phyloP scores from a whole-genome alignment of 257 asterid genomes.

The Catharanthus roseus region DNA sequence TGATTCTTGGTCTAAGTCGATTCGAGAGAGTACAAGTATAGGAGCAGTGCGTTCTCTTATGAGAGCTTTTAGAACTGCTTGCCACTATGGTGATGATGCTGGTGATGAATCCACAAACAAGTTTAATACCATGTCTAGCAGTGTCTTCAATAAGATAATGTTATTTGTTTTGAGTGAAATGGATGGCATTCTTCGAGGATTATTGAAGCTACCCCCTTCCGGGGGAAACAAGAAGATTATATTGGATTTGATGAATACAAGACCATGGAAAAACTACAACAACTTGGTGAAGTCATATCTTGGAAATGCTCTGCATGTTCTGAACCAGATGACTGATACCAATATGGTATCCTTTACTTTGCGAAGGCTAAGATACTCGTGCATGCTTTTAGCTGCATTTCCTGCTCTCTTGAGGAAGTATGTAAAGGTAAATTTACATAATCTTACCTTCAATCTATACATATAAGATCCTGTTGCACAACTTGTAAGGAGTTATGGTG shows the following conservation, averaged over 20 bases:
- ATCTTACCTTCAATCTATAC: neutral
- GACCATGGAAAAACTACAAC: slow-evolving; percentile 72
- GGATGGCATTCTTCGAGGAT: slow-evolving; percentile 77
- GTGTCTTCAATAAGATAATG: slow-evolving; percentile 85
- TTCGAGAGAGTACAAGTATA: slow-evolving; percentile 49
- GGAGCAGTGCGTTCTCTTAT: slow-evolving; percentile 71
- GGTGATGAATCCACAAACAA: slow-evolving; percentile 52
- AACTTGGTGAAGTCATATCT: slow-evolving; percentile 93
- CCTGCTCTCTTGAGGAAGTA: slow-evolving; percentile 86
- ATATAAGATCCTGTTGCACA: neutral
- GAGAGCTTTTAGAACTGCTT: slow-evolving; percentile 81
- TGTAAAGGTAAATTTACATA: slow-evolving; percentile 51
- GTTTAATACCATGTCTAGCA: slow-evolving; percentile 74
- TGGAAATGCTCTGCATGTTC: slow-evolving; percentile 76
- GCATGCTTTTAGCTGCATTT: slow-evolving; percentile 74
- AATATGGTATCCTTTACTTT: slow-evolving; percentile 83
- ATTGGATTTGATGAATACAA: slow-evolving; percentile 47
- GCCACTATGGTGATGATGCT: slow-evolving; percentile 88
- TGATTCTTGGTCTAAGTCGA: slow-evolving; percentile 66
- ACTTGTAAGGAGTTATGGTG: neutral
- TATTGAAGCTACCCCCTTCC: slow-evolving; percentile 56
- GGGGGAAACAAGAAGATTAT: slow-evolving; percentile 70
- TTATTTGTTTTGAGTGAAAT: slow-evolving; percentile 74
- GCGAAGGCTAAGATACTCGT: slow-evolving; percentile 58
- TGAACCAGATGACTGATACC: slow-evolving; percentile 90